Conservation (phyloP, 2,329 filamentous ascomycete species). For the Fusarium caatingaense region DNA sequence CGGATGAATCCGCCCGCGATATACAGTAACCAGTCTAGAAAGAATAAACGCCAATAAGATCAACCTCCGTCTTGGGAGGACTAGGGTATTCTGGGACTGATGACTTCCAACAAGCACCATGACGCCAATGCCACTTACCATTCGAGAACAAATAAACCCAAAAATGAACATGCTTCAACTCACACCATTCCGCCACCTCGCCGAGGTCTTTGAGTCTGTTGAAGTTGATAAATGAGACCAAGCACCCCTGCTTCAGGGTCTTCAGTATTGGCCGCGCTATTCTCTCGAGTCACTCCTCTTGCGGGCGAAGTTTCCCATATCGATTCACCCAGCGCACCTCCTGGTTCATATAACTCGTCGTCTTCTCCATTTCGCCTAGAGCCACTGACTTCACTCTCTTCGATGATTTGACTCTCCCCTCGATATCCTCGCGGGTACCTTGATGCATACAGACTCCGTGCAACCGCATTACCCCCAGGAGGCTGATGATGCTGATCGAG, state of each 20-base stretch:
- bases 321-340: slow-evolving; percentile 66
- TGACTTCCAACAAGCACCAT: slow-evolving; percentile 17
- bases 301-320: slow-evolving; percentile 69
- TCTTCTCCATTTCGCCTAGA: slow-evolving; percentile 62
- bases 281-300: slow-evolving; percentile 63
- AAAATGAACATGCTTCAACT: slow-evolving; percentile 17
- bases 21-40: slow-evolving; percentile 12
- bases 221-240: slow-evolving; percentile 68
- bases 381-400: slow-evolving; percentile 63
- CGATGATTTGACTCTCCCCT: slow-evolving; percentile 63
- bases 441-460: slow-evolving; percentile 59
- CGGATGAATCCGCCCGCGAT: slow-evolving; percentile 1
- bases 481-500: slow-evolving; percentile 83
- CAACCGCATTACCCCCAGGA: slow-evolving; percentile 58
- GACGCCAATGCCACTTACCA: slow-evolving; percentile 10
- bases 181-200: slow-evolving; percentile 55
- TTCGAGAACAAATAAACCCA: neutral
- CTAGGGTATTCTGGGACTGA: neutral
- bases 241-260: slow-evolving; percentile 66
- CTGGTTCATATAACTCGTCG: slow-evolving; percentile 63
- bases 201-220: slow-evolving; percentile 66
- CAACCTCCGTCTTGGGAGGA: neutral
- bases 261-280: slow-evolving; percentile 59
- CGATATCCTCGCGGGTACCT: slow-evolving; percentile 60
- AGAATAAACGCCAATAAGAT: slow-evolving; percentile 1